These are phyloP conservation scores for Cystobasidium tubakii DNA, from an alignment of 768 basidiomycete genomes.

Conservation along the genomic window DNA sequence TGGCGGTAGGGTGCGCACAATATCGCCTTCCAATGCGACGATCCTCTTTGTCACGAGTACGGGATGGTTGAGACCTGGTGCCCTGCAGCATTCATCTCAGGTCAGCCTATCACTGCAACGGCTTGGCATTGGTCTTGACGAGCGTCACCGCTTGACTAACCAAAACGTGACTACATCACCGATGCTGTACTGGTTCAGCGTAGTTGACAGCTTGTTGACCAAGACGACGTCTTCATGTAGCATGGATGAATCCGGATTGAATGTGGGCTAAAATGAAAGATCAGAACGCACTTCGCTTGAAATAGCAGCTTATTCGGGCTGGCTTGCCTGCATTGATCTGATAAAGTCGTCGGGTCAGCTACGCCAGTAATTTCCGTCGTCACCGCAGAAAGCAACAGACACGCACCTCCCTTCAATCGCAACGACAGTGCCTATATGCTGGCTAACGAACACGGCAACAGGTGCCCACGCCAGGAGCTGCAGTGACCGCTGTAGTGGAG, in stretches of 20 bases:
- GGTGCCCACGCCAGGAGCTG: constrained; percentile 43
- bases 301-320: background rate
- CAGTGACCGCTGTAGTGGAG: constrained; percentile 9
- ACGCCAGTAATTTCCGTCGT: background rate
- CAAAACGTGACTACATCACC: constrained; percentile 45
- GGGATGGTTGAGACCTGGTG: constrained; percentile 33
- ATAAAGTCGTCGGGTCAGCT: background rate
- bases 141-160: constrained; percentile 31
- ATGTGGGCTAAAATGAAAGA: constrained; percentile 40
- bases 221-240: constrained; percentile 44
- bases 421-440: constrained; percentile 41
- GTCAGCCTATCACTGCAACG: background rate
- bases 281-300: background rate
- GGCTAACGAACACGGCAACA: constrained; percentile 40
- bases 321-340: constrained; percentile 46
- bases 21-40: constrained; percentile 43
- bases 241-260: constrained; percentile 45
- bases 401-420: constrained; percentile 43
- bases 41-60: constrained; percentile 44
- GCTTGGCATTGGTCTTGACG: too few relatives aligned
- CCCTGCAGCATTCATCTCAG: background rate
- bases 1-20: constrained; percentile 42
- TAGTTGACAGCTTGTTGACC: constrained; percentile 40
- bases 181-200: constrained; percentile 30
- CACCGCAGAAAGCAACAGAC: background rate